Evolutionary conservation across 495 filamentous ascomycete species (phyloP).

Genomic region (Penicillium subrubescens): DNA sequence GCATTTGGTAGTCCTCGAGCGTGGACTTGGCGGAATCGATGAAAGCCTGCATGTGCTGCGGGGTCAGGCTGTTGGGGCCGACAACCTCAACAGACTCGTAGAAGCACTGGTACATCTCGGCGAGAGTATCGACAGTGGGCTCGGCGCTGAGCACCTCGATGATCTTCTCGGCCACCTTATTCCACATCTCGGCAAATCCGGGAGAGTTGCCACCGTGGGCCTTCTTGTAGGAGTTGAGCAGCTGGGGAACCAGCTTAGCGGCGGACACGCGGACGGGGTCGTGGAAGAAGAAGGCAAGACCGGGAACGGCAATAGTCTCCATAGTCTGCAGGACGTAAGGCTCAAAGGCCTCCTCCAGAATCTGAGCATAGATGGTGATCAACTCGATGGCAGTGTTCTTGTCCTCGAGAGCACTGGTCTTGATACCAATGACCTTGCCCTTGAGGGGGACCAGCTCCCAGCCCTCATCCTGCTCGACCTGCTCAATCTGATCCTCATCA

Average conservation of each 20-base stretch:
- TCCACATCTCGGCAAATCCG: conserved; percentile 79
- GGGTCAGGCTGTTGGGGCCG: conserved; percentile 76
- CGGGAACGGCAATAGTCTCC: conserved; percentile 93
- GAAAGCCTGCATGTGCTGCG: conserved; percentile 79
- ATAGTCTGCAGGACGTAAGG: conserved; percentile 90
- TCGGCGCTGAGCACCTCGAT: conserved; percentile 94
- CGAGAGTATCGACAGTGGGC: conserved; percentile 92
- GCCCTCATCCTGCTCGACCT: conserved; percentile 91
- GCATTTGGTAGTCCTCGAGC: conserved; percentile 86
- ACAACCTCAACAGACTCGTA: conserved; percentile 97
- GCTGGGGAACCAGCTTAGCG: conserved; percentile 90
- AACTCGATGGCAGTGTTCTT: conserved; percentile 99
- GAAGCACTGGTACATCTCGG: conserved; percentile 99
- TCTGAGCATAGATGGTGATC: conserved; percentile 94
- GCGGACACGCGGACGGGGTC: conserved; percentile 95
- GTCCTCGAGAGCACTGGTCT: conserved; percentile 93
- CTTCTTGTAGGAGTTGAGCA: conserved; percentile 92
- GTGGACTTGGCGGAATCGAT: conserved; percentile 81
- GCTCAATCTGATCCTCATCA: conserved; percentile 90
- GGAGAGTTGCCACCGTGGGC: conserved; percentile 76
- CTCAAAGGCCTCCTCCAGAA: conserved; percentile 87
- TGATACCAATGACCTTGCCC: conserved; percentile 97
- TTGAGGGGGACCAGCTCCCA: conserved; percentile 97
- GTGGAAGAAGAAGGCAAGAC: conserved; percentile 98
- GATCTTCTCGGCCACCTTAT: conserved; percentile 81